These are phyloP conservation scores for Aspergillus conjunctus DNA, from an alignment of 495 filamentous ascomycete genomes.

Conservation along the genomic window DNA sequence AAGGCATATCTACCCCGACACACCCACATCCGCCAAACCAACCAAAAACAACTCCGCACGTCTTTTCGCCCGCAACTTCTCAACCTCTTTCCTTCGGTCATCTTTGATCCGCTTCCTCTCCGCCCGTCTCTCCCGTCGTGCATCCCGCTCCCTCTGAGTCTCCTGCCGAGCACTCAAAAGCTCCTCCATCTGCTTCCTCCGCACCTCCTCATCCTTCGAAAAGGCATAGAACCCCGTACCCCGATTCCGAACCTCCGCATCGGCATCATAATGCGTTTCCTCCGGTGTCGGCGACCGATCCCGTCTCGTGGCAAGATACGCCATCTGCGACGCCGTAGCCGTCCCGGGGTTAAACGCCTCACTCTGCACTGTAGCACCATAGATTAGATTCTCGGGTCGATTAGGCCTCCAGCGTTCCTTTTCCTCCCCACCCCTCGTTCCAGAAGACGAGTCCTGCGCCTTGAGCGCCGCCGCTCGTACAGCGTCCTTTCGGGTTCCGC, in stretches of 20 bases:
- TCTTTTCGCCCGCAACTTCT: constrained; percentile 57
- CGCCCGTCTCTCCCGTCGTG: constrained; percentile 49
- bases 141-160: constrained; percentile 65
- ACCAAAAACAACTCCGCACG: constrained; percentile 75
- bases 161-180: constrained; percentile 64
- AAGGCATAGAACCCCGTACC: constrained; percentile 92
- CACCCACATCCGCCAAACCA: constrained; percentile 34
- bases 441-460: constrained; percentile 31
- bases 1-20: constrained; percentile 2
- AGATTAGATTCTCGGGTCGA: constrained; percentile 72
- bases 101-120: constrained; percentile 53
- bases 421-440: constrained; percentile 36
- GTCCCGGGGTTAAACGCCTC: constrained; percentile 76
- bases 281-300: constrained; percentile 76
- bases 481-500: constrained; percentile 64
- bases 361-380: constrained; percentile 78
- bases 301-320: constrained; percentile 67
- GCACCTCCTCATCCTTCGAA: constrained; percentile 63
- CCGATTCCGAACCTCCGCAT: constrained; percentile 77
- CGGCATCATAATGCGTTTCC: constrained; percentile 81
- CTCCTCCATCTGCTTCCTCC: constrained; percentile 74
- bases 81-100: constrained; percentile 59
- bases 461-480: constrained; percentile 57
- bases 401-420: constrained; percentile 58
- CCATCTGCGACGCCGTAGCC: constrained; percentile 63